Evolutionary conservation across 1,139 yeast species (phyloP).

Genomic region (Arxiozyma heterogenica): DNA sequence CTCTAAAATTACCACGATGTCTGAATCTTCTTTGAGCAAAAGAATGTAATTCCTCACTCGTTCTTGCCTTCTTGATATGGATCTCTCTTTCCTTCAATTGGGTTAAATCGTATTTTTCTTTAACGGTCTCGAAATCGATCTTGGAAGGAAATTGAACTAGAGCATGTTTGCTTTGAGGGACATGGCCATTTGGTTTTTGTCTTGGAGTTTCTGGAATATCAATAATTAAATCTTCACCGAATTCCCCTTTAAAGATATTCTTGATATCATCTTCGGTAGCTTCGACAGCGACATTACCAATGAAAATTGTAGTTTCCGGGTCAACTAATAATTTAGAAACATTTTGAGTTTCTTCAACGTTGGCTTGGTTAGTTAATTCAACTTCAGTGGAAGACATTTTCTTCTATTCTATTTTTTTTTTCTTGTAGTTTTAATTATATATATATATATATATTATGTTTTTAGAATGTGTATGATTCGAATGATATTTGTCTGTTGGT

Average conservation of each 20-base stretch:
- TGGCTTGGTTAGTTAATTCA: conserved; percentile 1
- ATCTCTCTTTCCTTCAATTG: conserved; percentile 27
- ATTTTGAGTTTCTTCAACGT: background rate
- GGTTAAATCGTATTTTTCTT: conserved; percentile 26
- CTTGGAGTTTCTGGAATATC: conserved; percentile 23
- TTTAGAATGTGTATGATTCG: background rate
- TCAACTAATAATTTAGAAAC: conserved; percentile 16
- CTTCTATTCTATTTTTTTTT: background rate
- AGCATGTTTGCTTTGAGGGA: conserved; percentile 27
- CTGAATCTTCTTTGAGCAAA: conserved; percentile 13
- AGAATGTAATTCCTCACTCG: conserved; percentile 24
- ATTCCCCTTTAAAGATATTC: conserved; percentile 22
- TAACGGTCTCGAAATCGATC: conserved; percentile 26
- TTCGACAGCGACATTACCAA: conserved; percentile 29
- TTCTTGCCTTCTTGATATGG: conserved; percentile 27
- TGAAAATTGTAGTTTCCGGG: conserved; percentile 30
- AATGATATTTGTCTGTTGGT: background rate
- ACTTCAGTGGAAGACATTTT: conserved; percentile 1
- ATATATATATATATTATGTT: too few species aligned
- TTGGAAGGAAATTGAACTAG: conserved; percentile 27
- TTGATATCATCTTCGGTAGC: conserved; percentile 24
- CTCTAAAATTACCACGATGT: conserved; percentile 15
- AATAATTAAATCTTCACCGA: conserved; percentile 22
- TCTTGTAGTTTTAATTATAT: too few species aligned
- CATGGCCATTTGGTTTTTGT: conserved; percentile 16